phyloP scores from a whole-genome alignment of 768 basidiomycete species.

The Lactarius quietus region DNA sequence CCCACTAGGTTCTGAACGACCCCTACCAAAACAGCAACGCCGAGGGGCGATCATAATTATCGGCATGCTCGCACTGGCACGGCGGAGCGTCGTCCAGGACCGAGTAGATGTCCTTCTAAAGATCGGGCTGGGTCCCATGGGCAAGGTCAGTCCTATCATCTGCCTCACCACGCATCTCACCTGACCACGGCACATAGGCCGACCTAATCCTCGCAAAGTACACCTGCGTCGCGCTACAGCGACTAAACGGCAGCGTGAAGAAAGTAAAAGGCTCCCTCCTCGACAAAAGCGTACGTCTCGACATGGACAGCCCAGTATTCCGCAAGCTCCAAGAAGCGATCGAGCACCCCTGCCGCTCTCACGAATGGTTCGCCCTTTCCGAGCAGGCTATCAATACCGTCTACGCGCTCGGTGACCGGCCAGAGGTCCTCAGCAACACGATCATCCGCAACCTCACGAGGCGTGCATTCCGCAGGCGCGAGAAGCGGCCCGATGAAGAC shows the following conservation, averaged over 20 bases:
- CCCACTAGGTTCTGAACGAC: slow-evolving; percentile 60
- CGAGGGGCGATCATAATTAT: slow-evolving; percentile 93
- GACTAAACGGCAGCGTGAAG: slow-evolving; percentile 91
- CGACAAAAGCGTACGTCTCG: slow-evolving; percentile 80
- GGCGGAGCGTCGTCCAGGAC: slow-evolving; percentile 71
- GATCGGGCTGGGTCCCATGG: slow-evolving; percentile 80
- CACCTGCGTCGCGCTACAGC: slow-evolving; percentile 89
- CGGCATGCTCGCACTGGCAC: slow-evolving; percentile 94
- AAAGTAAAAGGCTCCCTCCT: slow-evolving; percentile 94
- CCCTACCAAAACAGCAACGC: slow-evolving; percentile 80
- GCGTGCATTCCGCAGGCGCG: slow-evolving; percentile 51
- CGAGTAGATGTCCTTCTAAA: slow-evolving; percentile 80
- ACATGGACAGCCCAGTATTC: slow-evolving; percentile 88
- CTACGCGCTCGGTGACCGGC: slow-evolving; percentile 91
- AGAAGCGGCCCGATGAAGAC: slow-evolving; percentile 21
- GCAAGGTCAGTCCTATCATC: slow-evolving; percentile 53
- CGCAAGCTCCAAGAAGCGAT: slow-evolving; percentile 76
- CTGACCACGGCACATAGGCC: slow-evolving; percentile 43
- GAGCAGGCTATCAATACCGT: slow-evolving; percentile 97
- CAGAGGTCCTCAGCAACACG: slow-evolving; percentile 75
- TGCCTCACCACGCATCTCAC: neutral
- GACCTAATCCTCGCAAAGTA: slow-evolving; percentile 91
- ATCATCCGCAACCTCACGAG: slow-evolving; percentile 80
- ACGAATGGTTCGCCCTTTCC: slow-evolving; percentile 95
- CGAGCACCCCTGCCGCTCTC: slow-evolving; percentile 73